These are phyloP conservation scores for Bombardia bombarda DNA, from an alignment of 495 filamentous ascomycete genomes.

Conservation along the genomic window DNA sequence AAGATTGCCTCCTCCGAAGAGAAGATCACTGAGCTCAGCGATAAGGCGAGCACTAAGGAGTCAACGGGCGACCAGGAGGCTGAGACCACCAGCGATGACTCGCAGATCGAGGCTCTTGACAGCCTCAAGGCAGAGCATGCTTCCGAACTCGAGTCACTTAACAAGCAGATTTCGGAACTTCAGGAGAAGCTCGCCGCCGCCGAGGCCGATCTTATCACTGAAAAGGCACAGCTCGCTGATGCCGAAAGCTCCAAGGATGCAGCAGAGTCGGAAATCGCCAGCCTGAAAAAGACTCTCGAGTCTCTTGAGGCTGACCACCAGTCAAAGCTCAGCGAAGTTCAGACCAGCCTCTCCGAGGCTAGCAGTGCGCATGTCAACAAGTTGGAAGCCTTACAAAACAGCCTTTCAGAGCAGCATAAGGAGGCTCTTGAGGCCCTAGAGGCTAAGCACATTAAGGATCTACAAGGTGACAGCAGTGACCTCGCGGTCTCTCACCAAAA, in stretches of 20 bases:
- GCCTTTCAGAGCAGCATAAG: slow-evolving; percentile 34
- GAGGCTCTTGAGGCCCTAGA: slow-evolving; percentile 30
- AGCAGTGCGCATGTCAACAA: slow-evolving; percentile 32
- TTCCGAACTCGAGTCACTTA: slow-evolving; percentile 33
- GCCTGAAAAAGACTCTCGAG: slow-evolving; percentile 35
- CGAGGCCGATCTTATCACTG: slow-evolving; percentile 28
- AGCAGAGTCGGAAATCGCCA: slow-evolving; percentile 31
- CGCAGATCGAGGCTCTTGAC: slow-evolving; percentile 33
- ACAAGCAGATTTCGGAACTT: slow-evolving; percentile 31
- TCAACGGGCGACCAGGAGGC: slow-evolving; percentile 6
- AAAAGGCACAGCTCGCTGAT: slow-evolving; percentile 28
- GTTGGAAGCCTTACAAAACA: slow-evolving; percentile 30
- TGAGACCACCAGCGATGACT: slow-evolving; percentile 17
- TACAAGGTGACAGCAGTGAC: slow-evolving; percentile 26
- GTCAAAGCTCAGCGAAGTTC: slow-evolving; percentile 25
- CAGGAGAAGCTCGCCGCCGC: slow-evolving; percentile 34
- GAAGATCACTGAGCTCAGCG: slow-evolving; percentile 33
- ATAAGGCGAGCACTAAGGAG: slow-evolving; percentile 24
- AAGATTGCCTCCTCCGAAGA: slow-evolving; percentile 38
- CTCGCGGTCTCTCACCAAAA: slow-evolving; percentile 26
- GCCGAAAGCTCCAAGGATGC: slow-evolving; percentile 27
- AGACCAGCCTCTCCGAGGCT: slow-evolving; percentile 21
- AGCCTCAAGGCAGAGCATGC: slow-evolving; percentile 39
- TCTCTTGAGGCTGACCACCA: slow-evolving; percentile 31
- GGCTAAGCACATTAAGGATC: slow-evolving; percentile 31